These are phyloP conservation scores for Golovinomyces cichoracearum DNA, from an alignment of 2,329 filamentous ascomycete species.

Conservation along the genomic window DNA sequence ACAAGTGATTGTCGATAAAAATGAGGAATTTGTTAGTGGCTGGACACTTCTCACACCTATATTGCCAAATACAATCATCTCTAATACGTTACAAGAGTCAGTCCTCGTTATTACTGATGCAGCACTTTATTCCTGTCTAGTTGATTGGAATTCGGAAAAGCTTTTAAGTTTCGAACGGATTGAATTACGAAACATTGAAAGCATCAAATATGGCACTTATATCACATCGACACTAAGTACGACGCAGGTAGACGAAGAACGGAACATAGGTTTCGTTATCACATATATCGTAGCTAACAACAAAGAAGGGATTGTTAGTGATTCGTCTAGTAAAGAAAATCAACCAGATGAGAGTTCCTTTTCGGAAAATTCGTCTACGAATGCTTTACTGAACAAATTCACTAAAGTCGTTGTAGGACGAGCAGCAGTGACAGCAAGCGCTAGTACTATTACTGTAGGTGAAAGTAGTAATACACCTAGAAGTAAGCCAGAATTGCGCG, in stretches of 20 bases:
- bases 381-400: conserved; percentile 4
- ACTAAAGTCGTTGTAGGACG: neutral
- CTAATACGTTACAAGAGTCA: conserved; percentile 55
- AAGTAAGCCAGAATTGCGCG: conserved; percentile 8
- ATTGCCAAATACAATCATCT: conserved; percentile 35
- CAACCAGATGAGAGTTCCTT: conserved; percentile 38
- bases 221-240: conserved; percentile 68
- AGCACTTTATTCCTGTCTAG: conserved; percentile 67
- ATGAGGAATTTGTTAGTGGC: conserved; percentile 63
- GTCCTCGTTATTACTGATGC: conserved; percentile 66
- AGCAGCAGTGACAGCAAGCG: neutral
- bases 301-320: neutral
- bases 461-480: neutral
- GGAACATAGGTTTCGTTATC: conserved; percentile 65
- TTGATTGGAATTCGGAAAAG: conserved; percentile 90
- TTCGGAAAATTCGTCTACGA: conserved; percentile 49
- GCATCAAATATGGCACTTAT: conserved; percentile 60
- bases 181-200: conserved; percentile 43
- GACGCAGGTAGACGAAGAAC: conserved; percentile 47
- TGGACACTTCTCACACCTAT: conserved; percentile 70
- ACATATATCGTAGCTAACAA: conserved; percentile 31
- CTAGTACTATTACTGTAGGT: neutral
- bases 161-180: conserved; percentile 77
- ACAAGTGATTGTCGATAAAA: conserved; percentile 59
- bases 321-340: neutral